Base-by-base conservation (phyloP, 2,329 filamentous ascomycete genomes). In the Penicillium olsonii region DNA sequence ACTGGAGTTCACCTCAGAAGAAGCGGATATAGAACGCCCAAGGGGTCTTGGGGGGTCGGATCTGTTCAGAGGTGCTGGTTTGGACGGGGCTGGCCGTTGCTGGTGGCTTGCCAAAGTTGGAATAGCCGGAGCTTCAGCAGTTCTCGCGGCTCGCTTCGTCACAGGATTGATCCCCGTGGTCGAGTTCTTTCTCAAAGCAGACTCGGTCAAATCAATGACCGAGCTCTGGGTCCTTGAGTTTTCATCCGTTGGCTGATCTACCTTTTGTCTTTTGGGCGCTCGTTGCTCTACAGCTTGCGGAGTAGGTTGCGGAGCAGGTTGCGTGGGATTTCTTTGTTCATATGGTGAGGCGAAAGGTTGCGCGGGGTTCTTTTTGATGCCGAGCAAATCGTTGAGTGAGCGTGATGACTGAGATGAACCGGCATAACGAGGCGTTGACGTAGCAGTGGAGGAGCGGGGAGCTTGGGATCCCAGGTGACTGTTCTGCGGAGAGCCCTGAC, bases 281-380 rank as follows among this genome's bases (percentile, higher is more conserved):
- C 64, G 63, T 45, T 68, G 38, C 38, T 65, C 63, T 5, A 34
- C 42, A 5, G 37, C 9, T 20, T 43, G 54, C 34, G 56, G 42
- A 11, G 31, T 27, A 15, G 55, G 55, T 15, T 43, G 54, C 34
- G 56, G 42, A 11, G 31, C 26, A 15, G 55, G 55, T 15, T 26
- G 29, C 11, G 50, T 45, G 27, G 37, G 44, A 43, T 64, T 54
- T 2, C 58, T 55, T 40, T 64, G 62, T 29, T 90, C 87, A 53
- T 83, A 90, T 0, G 87, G 87, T 1, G 87, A 88, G 44, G 85
- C 63, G 2, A 85, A 80, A 60, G 85, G 84, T 0, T 84, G 84
- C 60, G 84, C 78, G 8, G 83, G 80, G 0, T 84, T 82, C 46
- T 79, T 84, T 10, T 83, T 83, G 1, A 82, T 84, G 1, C 85